Conservation (phyloP, 2,329 filamentous ascomycete species). For the Aspergillus pseudonomiae region DNA sequence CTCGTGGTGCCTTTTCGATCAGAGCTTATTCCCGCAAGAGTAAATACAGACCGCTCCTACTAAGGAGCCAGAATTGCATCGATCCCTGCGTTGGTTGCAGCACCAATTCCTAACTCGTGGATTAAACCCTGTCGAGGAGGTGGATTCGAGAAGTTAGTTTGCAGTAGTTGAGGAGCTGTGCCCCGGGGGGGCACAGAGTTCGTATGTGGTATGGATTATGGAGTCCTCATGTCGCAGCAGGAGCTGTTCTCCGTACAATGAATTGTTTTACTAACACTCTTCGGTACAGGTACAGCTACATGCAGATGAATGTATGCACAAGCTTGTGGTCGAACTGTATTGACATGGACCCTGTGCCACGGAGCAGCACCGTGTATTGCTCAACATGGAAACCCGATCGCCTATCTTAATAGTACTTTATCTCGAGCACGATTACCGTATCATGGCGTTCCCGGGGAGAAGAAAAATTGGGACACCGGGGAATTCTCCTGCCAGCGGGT, state of each 20-base stretch:
- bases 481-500: background rate
- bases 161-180: background rate
- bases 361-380: background rate
- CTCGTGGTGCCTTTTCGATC: background rate
- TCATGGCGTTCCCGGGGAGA: background rate
- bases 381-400: background rate
- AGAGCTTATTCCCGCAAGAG: background rate
- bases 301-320: background rate
- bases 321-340: background rate
- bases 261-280: background rate
- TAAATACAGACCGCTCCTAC: background rate
- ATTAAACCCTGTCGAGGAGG: background rate
- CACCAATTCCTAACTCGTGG: slow-evolving; percentile 1
- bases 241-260: background rate
- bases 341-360: background rate
- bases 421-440: background rate
- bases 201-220: background rate
- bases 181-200: background rate
- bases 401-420: background rate
- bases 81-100: slow-evolving; percentile 1
- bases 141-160: background rate
- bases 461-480: background rate
- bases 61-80: background rate
- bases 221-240: background rate
- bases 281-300: background rate